Evolutionary conservation across 495 filamentous ascomycete species (phyloP), one percentile per base, ranked within the genome.

Genomic region (Cercophora scortea): DNA sequence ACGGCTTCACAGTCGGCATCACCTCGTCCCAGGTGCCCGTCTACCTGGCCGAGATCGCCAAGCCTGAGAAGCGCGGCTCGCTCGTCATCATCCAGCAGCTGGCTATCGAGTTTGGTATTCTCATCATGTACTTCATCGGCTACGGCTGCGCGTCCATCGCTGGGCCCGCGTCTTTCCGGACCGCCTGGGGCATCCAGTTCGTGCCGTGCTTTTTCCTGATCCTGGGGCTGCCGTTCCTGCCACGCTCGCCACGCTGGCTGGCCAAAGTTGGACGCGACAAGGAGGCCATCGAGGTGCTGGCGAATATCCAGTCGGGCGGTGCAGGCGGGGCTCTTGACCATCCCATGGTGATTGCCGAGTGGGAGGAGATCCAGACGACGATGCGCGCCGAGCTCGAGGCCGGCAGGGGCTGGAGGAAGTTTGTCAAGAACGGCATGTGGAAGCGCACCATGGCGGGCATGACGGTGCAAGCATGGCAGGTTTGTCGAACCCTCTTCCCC

Each of bases 1-100:
- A 86, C 59, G 85, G 87, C 50, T 71, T 89, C 40, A 79, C 79
- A 42, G 85, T 89, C 49, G 86, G 85, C 52, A 82, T 89, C 54
- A 88, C 85, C 2, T 87, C 84, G 2, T 86, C 85, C 1, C 86
- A 89, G 57, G 86, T 88, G 0, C 85, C 83, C n/a, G 86, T 90
- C n/a, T 90, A 89, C 65, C 76, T 89, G 4, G 85, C 85, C 41
- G 86, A 90, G 61, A 79, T 89, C 38, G 79, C 86, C 6, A 80
- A 80, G 46, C 79, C 81, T 18, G 77, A 81, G 38, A 83, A 83
- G 65, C 74, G 79, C 19, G 86, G 87, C 34, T 80, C 79, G 0
- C 77, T 90, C 45, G 81, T 89, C 46, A 79, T 85, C 42, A 86
- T 88, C 52, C 86, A 89, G 56, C 87, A 89, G 66, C 78, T 84